phyloP scores from a whole-genome alignment of 2,329 filamentous ascomycete species.

The Ophiostoma sp. region DNA sequence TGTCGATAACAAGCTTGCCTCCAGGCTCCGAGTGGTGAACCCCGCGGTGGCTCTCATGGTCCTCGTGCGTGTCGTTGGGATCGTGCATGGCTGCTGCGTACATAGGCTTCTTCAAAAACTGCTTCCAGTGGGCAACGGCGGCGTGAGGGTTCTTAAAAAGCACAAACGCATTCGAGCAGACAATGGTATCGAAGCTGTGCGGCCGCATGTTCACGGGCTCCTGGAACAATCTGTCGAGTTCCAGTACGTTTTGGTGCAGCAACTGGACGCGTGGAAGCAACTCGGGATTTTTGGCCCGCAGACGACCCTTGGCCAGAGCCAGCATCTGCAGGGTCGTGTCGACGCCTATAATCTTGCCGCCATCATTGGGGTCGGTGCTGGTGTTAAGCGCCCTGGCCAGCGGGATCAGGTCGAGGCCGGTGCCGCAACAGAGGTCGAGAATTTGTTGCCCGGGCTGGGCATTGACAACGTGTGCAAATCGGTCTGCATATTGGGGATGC shows the following conservation, averaged over 20 bases:
- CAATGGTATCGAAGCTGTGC: slow-evolving; percentile 36
- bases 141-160: slow-evolving; percentile 35
- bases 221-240: background rate
- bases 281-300: slow-evolving; percentile 28
- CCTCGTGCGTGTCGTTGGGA: background rate
- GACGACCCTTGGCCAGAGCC: slow-evolving; percentile 33
- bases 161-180: slow-evolving; percentile 41
- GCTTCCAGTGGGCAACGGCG: slow-evolving; percentile 36
- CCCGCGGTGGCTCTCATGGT: background rate
- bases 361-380: slow-evolving; percentile 12
- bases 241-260: background rate
- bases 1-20: slow-evolving; percentile 37
- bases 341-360: slow-evolving; percentile 37
- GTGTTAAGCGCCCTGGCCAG: slow-evolving; percentile 34
- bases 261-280: background rate
- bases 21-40: slow-evolving; percentile 14
- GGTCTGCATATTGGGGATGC: slow-evolving; percentile 37
- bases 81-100: background rate
- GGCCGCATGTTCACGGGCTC: background rate
- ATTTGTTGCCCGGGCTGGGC: slow-evolving; percentile 34
- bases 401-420: slow-evolving; percentile 37
- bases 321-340: slow-evolving; percentile 40
- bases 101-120: slow-evolving; percentile 30
- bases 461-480: slow-evolving; percentile 35
- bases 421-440: slow-evolving; percentile 41